Conservation (phyloP, 78 protist genomes). For the Guillardia theta region DNA sequence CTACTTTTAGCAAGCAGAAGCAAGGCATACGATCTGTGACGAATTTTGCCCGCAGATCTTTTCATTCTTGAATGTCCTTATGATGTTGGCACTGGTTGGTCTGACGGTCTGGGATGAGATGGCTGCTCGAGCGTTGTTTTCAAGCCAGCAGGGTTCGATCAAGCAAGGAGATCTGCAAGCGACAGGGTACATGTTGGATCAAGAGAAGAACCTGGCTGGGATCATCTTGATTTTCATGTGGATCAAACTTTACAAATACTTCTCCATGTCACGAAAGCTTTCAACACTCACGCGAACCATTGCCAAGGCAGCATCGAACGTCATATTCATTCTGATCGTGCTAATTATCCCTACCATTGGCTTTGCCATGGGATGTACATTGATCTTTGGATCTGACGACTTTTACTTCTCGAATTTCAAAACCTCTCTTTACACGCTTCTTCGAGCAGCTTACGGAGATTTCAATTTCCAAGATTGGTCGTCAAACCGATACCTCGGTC, state of each 20-base stretch:
- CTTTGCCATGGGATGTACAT: not conserved
- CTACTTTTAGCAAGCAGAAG: too few relatives aligned
- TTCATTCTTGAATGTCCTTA: not conserved
- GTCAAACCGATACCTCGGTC: not conserved
- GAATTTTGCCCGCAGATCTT: not conserved
- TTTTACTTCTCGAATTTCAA: not conserved
- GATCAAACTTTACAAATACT: not conserved
- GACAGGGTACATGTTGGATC: not conserved
- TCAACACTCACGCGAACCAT: not conserved
- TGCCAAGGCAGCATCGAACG: not conserved
- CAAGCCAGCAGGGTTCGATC: not conserved
- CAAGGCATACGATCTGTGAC: too few relatives aligned
- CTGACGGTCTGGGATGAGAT: not conserved
- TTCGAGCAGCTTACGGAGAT: not conserved
- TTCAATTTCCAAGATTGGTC: not conserved
- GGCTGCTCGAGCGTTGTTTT: not conserved
- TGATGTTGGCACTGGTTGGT: not conserved
- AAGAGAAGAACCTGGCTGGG: not conserved
- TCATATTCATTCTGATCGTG: not conserved
- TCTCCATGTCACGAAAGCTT: not conserved
- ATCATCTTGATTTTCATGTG: not conserved
- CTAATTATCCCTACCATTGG: not conserved
- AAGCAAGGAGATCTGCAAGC: not conserved
- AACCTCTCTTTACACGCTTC: not conserved
- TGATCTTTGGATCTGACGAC: not conserved